These are phyloP conservation scores for Tarenaya hassleriana DNA, from an alignment of 345 rosid genomes.

Conservation along the genomic window DNA sequence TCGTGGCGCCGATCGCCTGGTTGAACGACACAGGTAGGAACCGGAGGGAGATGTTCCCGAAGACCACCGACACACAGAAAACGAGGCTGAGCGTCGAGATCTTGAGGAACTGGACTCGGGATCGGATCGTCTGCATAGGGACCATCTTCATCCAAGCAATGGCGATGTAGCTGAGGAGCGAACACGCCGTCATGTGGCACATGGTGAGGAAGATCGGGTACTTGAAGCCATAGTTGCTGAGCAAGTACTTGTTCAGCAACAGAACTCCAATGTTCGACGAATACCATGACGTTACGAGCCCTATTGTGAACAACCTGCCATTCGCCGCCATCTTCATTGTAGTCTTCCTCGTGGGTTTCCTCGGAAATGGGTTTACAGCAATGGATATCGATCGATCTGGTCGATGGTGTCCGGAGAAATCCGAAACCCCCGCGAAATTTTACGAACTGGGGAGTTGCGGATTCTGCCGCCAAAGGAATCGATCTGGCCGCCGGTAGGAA, in stretches of 20 bases:
- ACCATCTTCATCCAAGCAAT: constrained; percentile 98
- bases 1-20: constrained; percentile 96
- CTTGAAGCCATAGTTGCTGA: constrained; percentile 94
- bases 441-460: background rate
- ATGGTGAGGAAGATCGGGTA: constrained; percentile 97
- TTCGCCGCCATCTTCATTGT: constrained; percentile 43
- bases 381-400: constrained; percentile 4
- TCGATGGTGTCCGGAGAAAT: constrained; percentile 5
- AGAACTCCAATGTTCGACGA: constrained; percentile 93
- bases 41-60: constrained; percentile 80
- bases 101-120: constrained; percentile 81
- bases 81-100: constrained; percentile 81
- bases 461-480: background rate
- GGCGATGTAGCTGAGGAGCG: constrained; percentile 81
- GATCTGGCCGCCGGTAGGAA: constrained; percentile 14
- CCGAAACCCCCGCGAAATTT: constrained; percentile 1
- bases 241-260: constrained; percentile 82
- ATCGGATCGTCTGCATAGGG: constrained; percentile 95
- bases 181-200: constrained; percentile 99
- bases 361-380: no score
- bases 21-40: constrained; percentile 85
- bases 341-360: constrained; percentile 1
- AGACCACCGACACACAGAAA: constrained; percentile 93
- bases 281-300: constrained; percentile 85
- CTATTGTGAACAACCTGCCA: constrained; percentile 65